Evolutionary conservation across 352 stramenopile species (phyloP).

Genomic region (Phytophthora hybrid): DNA sequence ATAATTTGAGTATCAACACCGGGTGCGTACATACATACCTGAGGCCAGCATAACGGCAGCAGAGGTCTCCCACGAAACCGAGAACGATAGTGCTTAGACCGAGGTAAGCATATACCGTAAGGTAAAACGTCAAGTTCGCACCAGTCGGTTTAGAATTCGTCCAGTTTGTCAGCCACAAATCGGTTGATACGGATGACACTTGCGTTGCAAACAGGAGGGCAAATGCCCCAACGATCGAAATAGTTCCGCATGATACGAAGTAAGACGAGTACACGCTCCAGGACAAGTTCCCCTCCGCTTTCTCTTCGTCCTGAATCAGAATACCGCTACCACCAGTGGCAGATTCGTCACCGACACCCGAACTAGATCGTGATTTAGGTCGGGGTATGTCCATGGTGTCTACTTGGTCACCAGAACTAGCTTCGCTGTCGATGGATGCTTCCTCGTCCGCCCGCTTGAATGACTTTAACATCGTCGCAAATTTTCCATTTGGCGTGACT

Average conservation of each 20-base stretch:
- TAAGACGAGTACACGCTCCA: conserved; percentile 56
- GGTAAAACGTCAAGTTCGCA: conserved; percentile 50
- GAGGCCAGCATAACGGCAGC: conserved; percentile 55
- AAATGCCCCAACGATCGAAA: conserved; percentile 45
- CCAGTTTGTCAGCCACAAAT: conserved; percentile 78
- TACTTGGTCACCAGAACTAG: background rate
- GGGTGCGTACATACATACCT: conserved; percentile 52
- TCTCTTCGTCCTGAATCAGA: conserved; percentile 60
- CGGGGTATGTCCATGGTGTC: background rate
- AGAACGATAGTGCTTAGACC: conserved; percentile 61
- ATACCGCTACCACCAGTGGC: conserved; percentile 8
- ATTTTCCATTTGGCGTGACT: conserved; percentile 46
- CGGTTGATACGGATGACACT: conserved; percentile 60
- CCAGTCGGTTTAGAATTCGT: conserved; percentile 39
- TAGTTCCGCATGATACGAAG: conserved; percentile 53
- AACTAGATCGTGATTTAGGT: conserved; percentile 26
- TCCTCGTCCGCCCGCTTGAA: conserved; percentile 29
- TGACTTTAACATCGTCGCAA: conserved; percentile 52
- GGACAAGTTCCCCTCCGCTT: conserved; percentile 50
- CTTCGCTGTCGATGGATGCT: conserved; percentile 3
- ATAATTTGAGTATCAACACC: background rate
- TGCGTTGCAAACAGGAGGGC: conserved; percentile 55
- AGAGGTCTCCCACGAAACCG: conserved; percentile 58
- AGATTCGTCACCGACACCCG: conserved; percentile 11
- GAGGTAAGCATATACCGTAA: conserved; percentile 68